Percentiles rank a stretch among this genome's conserved stretches.
Evolutionary conservation across 495 filamentous ascomycete genomes (phyloP).

Genomic region (Friedmanniomyces simplex): DNA sequence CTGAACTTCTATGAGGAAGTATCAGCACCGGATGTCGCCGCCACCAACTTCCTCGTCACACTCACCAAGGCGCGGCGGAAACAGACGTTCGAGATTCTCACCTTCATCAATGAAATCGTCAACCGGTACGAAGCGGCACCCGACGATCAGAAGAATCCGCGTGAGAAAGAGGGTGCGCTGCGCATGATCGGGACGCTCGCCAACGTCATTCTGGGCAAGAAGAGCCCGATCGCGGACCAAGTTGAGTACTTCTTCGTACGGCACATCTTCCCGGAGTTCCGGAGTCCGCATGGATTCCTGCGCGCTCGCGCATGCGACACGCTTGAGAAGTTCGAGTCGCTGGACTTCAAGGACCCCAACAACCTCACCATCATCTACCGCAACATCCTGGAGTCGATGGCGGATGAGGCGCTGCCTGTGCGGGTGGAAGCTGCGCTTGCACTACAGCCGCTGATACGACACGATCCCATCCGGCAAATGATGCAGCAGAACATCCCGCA

Average conservation of each 20-base stretch:
- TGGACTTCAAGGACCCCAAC: slow-evolving; percentile 89
- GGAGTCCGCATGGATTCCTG: slow-evolving; percentile 84
- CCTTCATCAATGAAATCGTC: slow-evolving; percentile 87
- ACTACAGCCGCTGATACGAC: slow-evolving; percentile 86
- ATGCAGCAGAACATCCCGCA: slow-evolving; percentile 99
- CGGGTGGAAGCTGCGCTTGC: slow-evolving; percentile 91
- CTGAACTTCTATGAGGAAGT: slow-evolving; percentile 97
- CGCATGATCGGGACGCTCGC: slow-evolving; percentile 95
- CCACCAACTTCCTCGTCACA: slow-evolving; percentile 90
- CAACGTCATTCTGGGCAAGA: slow-evolving; percentile 90
- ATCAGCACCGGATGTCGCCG: slow-evolving; percentile 88
- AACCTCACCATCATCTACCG: slow-evolving; percentile 92
- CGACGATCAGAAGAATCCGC: slow-evolving; percentile 76
- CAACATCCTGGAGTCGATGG: slow-evolving; percentile 95
- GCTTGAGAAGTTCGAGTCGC: slow-evolving; percentile 90
- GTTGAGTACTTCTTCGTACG: slow-evolving; percentile 99
- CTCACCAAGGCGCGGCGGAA: slow-evolving; percentile 91
- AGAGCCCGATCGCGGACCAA: slow-evolving; percentile 92
- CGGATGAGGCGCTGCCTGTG: slow-evolving; percentile 80
- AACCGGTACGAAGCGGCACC: slow-evolving; percentile 78
- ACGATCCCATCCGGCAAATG: slow-evolving; percentile 81
- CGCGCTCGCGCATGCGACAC: slow-evolving; percentile 93
- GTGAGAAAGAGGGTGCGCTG: slow-evolving; percentile 92
- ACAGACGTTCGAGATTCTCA: slow-evolving; percentile 85
- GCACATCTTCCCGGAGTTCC: slow-evolving; percentile 96